Evolutionary conservation across 1,284 basidiomycete species (phyloP).

Genomic region (Cerrena zonata): DNA sequence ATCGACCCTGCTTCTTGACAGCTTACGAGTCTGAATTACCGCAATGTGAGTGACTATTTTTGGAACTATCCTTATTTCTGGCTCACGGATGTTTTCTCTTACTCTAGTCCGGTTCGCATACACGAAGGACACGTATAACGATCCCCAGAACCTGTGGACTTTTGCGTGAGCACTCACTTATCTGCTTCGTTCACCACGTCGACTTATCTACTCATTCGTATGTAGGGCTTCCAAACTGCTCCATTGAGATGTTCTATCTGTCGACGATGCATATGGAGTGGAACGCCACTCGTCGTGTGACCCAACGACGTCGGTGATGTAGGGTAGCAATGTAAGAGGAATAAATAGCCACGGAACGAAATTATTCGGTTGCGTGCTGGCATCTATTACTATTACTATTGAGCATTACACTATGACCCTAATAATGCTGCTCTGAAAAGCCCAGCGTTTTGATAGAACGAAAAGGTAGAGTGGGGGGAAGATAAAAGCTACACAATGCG

Average conservation of each 20-base stretch:
- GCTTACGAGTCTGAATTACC: constrained; percentile 31
- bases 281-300: too few relatives aligned
- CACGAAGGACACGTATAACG: constrained; percentile 58
- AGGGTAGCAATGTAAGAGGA: too few relatives aligned
- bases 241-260: neutral
- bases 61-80: neutral
- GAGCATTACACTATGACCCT: neutral
- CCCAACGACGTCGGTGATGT: too few relatives aligned
- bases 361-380: too few relatives aligned
- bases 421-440: neutral
- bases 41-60: constrained; percentile 22
- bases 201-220: neutral
- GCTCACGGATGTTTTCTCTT: neutral
- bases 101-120: constrained; percentile 51
- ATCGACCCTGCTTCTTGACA: constrained; percentile 4
- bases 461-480: too few relatives aligned
- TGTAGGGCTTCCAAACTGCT: constrained; percentile 5
- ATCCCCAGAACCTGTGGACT: constrained; percentile 55
- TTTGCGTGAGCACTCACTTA: constrained; percentile 40
- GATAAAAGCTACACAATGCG: neutral
- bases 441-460: neutral
- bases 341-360: too few relatives aligned
- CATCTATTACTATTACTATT: neutral
- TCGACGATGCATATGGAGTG: too few relatives aligned
- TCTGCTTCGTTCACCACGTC: neutral